Conservation (phyloP, 805 yeast species). For the Cyberlindnera euphorbiiphila region DNA sequence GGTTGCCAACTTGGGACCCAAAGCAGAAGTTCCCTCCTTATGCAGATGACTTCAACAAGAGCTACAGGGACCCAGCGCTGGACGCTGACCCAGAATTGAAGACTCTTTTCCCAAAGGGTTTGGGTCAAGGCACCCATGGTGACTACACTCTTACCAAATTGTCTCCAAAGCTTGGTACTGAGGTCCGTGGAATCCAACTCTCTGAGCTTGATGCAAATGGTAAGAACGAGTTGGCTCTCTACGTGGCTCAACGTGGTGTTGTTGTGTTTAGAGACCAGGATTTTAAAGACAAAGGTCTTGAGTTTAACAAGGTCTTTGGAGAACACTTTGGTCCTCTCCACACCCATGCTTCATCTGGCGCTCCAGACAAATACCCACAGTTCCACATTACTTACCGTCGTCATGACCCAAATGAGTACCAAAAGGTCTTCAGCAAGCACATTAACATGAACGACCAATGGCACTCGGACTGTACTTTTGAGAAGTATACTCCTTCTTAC, state of each 20-base stretch:
- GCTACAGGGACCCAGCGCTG: constrained; percentile 52
- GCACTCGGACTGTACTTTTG: constrained; percentile 16
- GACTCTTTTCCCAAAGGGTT: constrained; percentile 40
- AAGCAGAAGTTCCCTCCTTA: constrained; percentile 47
- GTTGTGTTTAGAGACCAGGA: constrained; percentile 65
- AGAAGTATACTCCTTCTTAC: constrained; percentile 14
- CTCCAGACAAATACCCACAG: constrained; percentile 56
- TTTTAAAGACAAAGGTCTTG: constrained; percentile 49
- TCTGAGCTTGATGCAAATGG: constrained; percentile 49
- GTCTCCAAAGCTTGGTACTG: constrained; percentile 71
- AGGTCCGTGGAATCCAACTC: constrained; percentile 54
- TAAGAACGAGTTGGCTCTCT: constrained; percentile 66
- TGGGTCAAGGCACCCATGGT: too few species aligned
- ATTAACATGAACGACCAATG: constrained; percentile 14
- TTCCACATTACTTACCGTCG: constrained; percentile 52
- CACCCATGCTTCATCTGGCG: constrained; percentile 71
- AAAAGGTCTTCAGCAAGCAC: constrained; percentile 26
- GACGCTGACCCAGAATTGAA: constrained; percentile 57
- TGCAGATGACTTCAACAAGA: constrained; percentile 47
- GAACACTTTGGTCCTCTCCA: constrained; percentile 67
- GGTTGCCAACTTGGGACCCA: constrained; percentile 70
- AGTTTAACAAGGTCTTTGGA: constrained; percentile 48
- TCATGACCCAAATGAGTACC: constrained; percentile 28
- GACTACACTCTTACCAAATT: constrained; percentile 36
- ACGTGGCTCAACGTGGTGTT: constrained; percentile 67